Evolutionary conservation across 116 monocot species (phyloP), one percentile per base, ranked within the genome.

Genomic region (Dioscorea cayenensis): DNA sequence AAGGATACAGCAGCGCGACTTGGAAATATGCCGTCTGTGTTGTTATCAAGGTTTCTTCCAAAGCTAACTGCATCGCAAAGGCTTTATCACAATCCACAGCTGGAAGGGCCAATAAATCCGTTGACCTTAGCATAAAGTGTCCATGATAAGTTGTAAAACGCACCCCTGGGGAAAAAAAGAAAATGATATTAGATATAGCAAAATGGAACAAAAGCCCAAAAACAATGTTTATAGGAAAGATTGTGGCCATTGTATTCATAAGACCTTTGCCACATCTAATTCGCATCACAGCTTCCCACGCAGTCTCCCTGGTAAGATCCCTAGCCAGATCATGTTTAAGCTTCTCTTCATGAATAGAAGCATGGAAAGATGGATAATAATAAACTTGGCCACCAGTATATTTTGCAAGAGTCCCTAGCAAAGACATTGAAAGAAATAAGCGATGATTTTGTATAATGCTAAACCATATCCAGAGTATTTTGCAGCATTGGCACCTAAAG

Each of bases 321-420:
- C 99, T 90, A n/a, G 84, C 75, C 70, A 99, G 72, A 64, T 99
- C 99, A 81, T 89, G 77, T 73, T 69, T 85, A 48, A 99, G 71
- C 74, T 91, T 94, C 60, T 87, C 94, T 20, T 79, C 65, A 52
- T 94, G 85, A 58, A 80, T 68, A 27, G 72, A 36, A 36, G 85
- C 83, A 52, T 77, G 79, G 66, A 94, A 99, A 71, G 89, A 83
- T 73, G 99, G 94, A 88, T 94, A 94, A 71, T 94, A 77, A 73
- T 99, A 99, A 22, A 99, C 83, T 79, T 99, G 99, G 14, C 99
- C 99, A 69, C 94, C 99, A 69, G 91, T 99, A 78, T 99, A 99
- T 79, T 99, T 99, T 21, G 86, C 82, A 68, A 99, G 89, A 61
- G 87, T 72, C 76, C 99, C 99, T 99, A 59, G 28, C 23, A 70